Evolutionary conservation across 352 stramenopile genomes (phyloP).

Genomic region (Globisporangium cederbergense): DNA sequence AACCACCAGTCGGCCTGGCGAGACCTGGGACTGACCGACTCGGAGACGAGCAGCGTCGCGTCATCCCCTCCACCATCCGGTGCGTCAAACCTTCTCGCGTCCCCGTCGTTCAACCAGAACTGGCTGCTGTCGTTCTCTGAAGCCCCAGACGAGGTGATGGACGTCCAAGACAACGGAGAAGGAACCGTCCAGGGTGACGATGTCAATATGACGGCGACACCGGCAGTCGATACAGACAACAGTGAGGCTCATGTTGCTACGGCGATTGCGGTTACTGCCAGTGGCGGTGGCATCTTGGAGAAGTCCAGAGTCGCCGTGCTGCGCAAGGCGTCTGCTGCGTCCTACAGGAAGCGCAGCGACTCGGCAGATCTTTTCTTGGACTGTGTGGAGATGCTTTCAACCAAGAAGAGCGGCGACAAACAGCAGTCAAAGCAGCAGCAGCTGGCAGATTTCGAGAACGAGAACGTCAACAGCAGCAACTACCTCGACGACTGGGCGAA

Average conservation of each 20-base stretch:
- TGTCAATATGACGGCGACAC: not conserved
- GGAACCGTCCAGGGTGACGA: not conserved
- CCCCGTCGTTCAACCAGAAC: slow-evolving; percentile 4
- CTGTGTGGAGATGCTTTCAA: slow-evolving; percentile 67
- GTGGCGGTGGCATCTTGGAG: slow-evolving; percentile 10
- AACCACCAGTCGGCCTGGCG: slow-evolving; percentile 62
- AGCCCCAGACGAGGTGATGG: not conserved
- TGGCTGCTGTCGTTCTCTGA: not conserved
- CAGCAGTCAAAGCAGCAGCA: not conserved
- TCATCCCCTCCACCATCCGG: not conserved
- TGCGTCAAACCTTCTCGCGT: not conserved
- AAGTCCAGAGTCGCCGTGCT: slow-evolving; percentile 58
- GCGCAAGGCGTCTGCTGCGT: slow-evolving; percentile 20
- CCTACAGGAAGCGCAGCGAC: slow-evolving; percentile 54
- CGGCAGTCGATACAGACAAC: not conserved
- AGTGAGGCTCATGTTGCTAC: not conserved
- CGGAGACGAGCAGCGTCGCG: slow-evolving; percentile 17
- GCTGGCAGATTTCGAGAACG: not conserved
- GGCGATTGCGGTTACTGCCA: not conserved
- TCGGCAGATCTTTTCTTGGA: slow-evolving; percentile 82
- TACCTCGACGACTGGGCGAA: not conserved
- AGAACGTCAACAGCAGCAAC: not conserved
- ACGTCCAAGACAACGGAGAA: not conserved
- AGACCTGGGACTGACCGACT: slow-evolving; percentile 33
- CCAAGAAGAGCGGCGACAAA: slow-evolving; percentile 18